These are phyloP conservation scores for Gossypium schwendimanii DNA, from an alignment of 441 rosid genomes.

Conservation along the genomic window DNA sequence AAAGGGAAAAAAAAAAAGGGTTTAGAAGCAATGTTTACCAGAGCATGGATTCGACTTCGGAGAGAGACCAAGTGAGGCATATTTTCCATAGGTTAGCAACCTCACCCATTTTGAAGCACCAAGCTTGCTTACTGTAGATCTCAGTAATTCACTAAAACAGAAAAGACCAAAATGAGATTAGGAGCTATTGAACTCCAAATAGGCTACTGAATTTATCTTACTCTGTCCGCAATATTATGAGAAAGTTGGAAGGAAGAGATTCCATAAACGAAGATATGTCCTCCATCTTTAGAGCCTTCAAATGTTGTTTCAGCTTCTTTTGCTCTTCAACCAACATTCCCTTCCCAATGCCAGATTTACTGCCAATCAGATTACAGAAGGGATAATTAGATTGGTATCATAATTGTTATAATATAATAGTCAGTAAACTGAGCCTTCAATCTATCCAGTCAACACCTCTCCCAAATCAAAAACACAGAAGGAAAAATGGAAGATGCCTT, in stretches of 20 bases:
- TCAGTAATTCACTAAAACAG: slow-evolving; percentile 55
- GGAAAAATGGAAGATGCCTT: background rate
- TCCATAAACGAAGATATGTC: slow-evolving; percentile 84
- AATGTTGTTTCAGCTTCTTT: slow-evolving; percentile 50
- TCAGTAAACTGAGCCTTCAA: background rate
- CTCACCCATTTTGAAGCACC: slow-evolving; percentile 58
- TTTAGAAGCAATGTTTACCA: slow-evolving; percentile 28
- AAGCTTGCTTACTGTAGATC: slow-evolving; percentile 53
- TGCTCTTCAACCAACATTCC: slow-evolving; percentile 67
- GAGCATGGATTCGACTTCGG: slow-evolving; percentile 27
- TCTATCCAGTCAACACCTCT: background rate
- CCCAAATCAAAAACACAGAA: background rate
- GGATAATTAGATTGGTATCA: background rate
- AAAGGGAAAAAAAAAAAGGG: background rate
- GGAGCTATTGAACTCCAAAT: background rate
- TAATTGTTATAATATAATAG: background rate
- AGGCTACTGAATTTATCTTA: slow-evolving; percentile 22
- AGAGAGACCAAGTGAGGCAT: slow-evolving; percentile 56
- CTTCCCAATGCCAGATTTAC: slow-evolving; percentile 63
- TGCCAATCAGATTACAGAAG: slow-evolving; percentile 22
- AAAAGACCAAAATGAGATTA: background rate
- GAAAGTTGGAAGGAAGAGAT: slow-evolving; percentile 72
- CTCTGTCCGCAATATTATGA: slow-evolving; percentile 66
- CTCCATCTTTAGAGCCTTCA: slow-evolving; percentile 58
- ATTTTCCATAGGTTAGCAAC: slow-evolving; percentile 57